Evolutionary conservation across 805 yeast genomes (phyloP).

Genomic region (Metschnikowia dekortorum): DNA sequence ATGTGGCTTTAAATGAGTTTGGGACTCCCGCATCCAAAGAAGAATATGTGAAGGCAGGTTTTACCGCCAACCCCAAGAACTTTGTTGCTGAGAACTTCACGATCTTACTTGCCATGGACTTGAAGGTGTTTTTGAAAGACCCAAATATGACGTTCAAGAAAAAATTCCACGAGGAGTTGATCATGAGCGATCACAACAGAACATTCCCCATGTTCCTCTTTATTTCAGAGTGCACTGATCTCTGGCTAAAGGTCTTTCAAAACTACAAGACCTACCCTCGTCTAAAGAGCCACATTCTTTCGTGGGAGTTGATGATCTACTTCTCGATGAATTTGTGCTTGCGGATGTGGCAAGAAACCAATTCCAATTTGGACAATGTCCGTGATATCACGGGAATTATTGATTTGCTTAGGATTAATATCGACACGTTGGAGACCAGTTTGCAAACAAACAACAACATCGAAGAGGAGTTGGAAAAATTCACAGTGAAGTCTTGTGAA

Average conservation of each 20-base stretch:
- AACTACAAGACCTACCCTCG: conserved; percentile 29
- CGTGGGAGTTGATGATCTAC: conserved; percentile 54
- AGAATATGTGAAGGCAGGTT: conserved; percentile 45
- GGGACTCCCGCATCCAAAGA: conserved; percentile 40
- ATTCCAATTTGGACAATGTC: conserved; percentile 39
- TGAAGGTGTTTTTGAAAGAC: conserved; percentile 51
- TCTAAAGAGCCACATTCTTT: conserved; percentile 38
- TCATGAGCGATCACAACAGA: conserved; percentile 51
- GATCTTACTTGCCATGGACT: conserved; percentile 49
- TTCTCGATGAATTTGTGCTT: conserved; percentile 54
- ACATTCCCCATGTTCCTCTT: conserved; percentile 48
- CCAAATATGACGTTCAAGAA: conserved; percentile 60
- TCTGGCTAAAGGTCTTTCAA: conserved; percentile 35
- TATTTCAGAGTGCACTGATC: conserved; percentile 29
- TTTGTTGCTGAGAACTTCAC: conserved; percentile 44
- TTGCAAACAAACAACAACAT: conserved; percentile 21
- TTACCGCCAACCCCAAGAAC: conserved; percentile 40
- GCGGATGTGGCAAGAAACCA: conserved; percentile 61
- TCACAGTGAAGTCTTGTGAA: conserved; percentile 40
- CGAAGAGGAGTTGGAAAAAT: conserved; percentile 43
- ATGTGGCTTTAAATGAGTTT: conserved; percentile 37
- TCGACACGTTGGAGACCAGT: conserved; percentile 26
- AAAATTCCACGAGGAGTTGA: conserved; percentile 56
- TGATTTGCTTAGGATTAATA: conserved; percentile 36
- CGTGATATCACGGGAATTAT: conserved; percentile 51